phyloP scores from a whole-genome alignment of 768 basidiomycete genomes.

The Tylopilus sp. region DNA sequence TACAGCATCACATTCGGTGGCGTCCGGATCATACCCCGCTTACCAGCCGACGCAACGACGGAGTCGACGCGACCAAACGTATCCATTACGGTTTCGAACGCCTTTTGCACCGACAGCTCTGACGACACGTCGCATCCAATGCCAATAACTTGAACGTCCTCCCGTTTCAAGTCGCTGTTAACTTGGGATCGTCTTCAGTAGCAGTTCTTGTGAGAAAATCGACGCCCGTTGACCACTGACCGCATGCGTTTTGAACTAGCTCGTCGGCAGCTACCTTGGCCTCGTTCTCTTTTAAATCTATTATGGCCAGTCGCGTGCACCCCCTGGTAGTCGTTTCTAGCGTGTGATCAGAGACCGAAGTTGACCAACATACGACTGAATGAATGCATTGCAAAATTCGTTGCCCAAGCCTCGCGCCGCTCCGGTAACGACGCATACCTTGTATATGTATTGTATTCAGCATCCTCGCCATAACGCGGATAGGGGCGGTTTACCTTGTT shows the following conservation, averaged over 20 bases:
- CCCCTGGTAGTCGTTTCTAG: conserved; percentile 47
- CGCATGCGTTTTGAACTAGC: conserved; percentile 53
- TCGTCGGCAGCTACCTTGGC: conserved; percentile 66
- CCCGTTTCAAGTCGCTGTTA: conserved; percentile 51
- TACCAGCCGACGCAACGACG: conserved; percentile 87
- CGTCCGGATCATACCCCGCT: conserved; percentile 19
- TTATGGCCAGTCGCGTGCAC: conserved; percentile 71
- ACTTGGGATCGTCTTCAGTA: conserved; percentile 39
- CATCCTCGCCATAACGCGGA: not conserved
- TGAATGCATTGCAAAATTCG: conserved; percentile 87
- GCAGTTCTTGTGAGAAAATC: conserved; percentile 21
- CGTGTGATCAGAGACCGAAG: not conserved
- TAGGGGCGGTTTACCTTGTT: conserved; percentile 52
- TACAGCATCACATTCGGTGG: not conserved
- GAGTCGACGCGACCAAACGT: conserved; percentile 72
- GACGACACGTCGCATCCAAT: conserved; percentile 86
- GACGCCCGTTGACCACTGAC: conserved; percentile 30
- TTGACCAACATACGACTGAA: conserved; percentile 60
- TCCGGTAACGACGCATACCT: conserved; percentile 93
- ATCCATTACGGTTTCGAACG: conserved; percentile 62
- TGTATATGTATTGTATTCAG: conserved; percentile 1
- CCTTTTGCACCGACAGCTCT: conserved; percentile 72
- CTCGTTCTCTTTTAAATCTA: conserved; percentile 76
- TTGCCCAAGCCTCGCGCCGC: conserved; percentile 89
- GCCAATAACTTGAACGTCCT: conserved; percentile 66